Base-by-base conservation (phyloP, 2,329 filamentous ascomycete species). In the Colletotrichum endophyticum region DNA sequence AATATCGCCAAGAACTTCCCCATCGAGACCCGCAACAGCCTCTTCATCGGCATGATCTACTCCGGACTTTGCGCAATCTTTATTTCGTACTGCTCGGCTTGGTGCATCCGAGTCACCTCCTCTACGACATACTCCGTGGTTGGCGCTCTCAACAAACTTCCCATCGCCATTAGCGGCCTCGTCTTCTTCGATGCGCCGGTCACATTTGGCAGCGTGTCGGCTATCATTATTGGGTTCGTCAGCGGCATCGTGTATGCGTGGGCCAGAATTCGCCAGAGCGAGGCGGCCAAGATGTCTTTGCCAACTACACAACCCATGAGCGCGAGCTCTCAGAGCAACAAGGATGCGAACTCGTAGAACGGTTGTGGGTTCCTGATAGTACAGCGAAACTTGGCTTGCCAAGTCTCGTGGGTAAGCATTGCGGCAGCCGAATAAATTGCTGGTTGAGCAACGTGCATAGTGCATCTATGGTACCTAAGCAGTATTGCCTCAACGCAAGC, bases 41-140 rank as follows among this genome's bases (percentile, higher is more conserved):
- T 98, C 80, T 91, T 98, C 80, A 87, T 94, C 76, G 95, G 96
- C 82, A 98, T 99, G 95, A 88, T 99, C 82, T 94, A 99, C 86
- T 98, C 97, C 7, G 97, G 97, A 76, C 90, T 98, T 70, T 96
- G 93, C 44, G 95, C 96, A 67, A 96, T 99, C 82, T 98, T 98
- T 88, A 99, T 99, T 86, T 99, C 96, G n/a, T 99, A 99, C 91
- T 98, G 96, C 83, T 98, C 96, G 19, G 97, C 97, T 49, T 99
- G 97, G 97, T 99, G 97, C 84, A 98, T 99, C 79, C 96, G 97
- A 80, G 95, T 98, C 79, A 99, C 97, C 9, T 98, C 96, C 0
- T 98, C 96, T 22, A 99, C 97, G 11, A 99, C 97, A 3, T 99
- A 99, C 89, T 98, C 95, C 34, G 99, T 99, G 96, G 97, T 99